These are phyloP conservation scores for Crithidia mellificae DNA, from an alignment of 208 protist genomes.

Conservation along the genomic window DNA sequence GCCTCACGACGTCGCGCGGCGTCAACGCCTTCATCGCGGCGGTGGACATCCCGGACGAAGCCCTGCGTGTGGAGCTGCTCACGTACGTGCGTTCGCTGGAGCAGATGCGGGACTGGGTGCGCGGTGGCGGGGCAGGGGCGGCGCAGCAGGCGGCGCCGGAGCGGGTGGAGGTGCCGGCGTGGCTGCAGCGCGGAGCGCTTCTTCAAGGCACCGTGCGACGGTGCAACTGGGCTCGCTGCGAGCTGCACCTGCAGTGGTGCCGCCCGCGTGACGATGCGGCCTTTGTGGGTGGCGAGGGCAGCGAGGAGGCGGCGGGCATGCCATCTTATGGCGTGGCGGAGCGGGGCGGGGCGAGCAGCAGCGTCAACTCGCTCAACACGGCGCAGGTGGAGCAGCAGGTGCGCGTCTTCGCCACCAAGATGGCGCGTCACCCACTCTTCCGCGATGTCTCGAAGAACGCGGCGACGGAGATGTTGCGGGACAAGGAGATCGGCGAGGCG, in stretches of 20 bases:
- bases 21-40: slow-evolving; percentile 63
- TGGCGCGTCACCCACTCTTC: slow-evolving; percentile 79
- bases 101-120: slow-evolving; percentile 24
- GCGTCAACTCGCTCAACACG: slow-evolving; percentile 70
- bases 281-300: slow-evolving; percentile 10
- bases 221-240: slow-evolving; percentile 71
- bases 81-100: slow-evolving; percentile 49
- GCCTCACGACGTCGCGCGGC: slow-evolving; percentile 66
- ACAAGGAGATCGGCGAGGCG: slow-evolving; percentile 82
- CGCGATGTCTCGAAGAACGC: slow-evolving; percentile 55
- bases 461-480: slow-evolving; percentile 58
- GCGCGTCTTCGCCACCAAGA: slow-evolving; percentile 75
- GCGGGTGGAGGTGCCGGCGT: slow-evolving; percentile 33
- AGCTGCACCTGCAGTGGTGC: slow-evolving; percentile 80
- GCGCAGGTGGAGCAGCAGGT: slow-evolving; percentile 51
- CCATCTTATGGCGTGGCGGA: slow-evolving; percentile 41
- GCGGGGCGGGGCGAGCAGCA: slow-evolving; percentile 48
- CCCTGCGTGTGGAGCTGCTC: slow-evolving; percentile 54
- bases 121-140: slow-evolving; percentile 1
- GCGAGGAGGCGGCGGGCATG: slow-evolving; percentile 16
- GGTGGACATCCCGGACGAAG: slow-evolving; percentile 58
- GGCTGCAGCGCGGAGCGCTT: slow-evolving; percentile 64
- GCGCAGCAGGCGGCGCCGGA: neutral
- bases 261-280: slow-evolving; percentile 40
- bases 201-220: slow-evolving; percentile 71